A percentile compares a stretch with the other conserved stretches of the same genome.
Evolutionary conservation across 805 yeast species (phyloP).

Genomic region (Hanseniaspora opuntiae): DNA sequence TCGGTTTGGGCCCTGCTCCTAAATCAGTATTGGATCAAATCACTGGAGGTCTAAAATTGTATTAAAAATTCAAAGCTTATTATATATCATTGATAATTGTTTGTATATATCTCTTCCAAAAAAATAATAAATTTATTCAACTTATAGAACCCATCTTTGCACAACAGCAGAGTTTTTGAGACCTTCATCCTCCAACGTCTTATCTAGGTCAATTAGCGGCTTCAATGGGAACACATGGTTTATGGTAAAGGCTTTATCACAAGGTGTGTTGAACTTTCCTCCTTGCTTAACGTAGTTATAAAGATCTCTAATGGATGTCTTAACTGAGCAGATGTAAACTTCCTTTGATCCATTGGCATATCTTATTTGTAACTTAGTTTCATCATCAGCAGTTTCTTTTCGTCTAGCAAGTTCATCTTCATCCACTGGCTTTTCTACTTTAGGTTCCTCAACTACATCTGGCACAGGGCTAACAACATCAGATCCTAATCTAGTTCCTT

Average conservation of each 20-base stretch:
- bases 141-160: constrained; percentile 53
- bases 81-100: not conserved
- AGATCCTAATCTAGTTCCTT: constrained; percentile 77
- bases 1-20: constrained; percentile 98
- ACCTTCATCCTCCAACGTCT: constrained; percentile 60
- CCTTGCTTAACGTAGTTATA: constrained; percentile 49
- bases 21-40: constrained; percentile 63
- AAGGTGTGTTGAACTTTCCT: constrained; percentile 25
- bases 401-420: constrained; percentile 19
- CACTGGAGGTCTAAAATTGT: constrained; percentile 65
- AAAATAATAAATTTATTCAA: not conserved
- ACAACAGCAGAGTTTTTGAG: constrained; percentile 74
- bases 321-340: constrained; percentile 48
- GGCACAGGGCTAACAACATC: constrained; percentile 62
- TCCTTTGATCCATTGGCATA: constrained; percentile 68
- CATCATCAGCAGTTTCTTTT: constrained; percentile 34
- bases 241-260: constrained; percentile 45
- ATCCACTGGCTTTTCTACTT: constrained; percentile 7
- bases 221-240: constrained; percentile 74
- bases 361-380: constrained; percentile 66
- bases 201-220: constrained; percentile 44
- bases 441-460: constrained; percentile 6
- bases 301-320: constrained; percentile 50
- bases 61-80: constrained; percentile 26
- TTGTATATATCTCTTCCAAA: constrained; percentile 3